These are phyloP conservation scores for Flaveria robusta DNA, from an alignment of 129 eudicot genomes.

Conservation along the genomic window DNA sequence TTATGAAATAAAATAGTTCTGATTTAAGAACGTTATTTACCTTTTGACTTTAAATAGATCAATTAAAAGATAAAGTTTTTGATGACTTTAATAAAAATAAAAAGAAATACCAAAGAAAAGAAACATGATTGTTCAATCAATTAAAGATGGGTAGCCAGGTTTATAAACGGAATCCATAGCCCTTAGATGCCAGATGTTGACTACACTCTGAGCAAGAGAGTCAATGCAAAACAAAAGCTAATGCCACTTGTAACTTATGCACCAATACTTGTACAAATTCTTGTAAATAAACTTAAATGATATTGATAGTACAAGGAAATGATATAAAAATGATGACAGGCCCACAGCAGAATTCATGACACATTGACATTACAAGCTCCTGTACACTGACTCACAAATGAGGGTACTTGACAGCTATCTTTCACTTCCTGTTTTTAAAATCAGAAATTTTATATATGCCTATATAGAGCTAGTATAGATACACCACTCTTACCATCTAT, in stretches of 20 bases:
- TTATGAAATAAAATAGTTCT: too few species aligned
- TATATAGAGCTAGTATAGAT: neutral
- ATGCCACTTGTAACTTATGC: constrained; percentile 24
- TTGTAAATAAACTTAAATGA: neutral
- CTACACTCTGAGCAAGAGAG: constrained; percentile 40
- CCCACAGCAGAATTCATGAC: constrained; percentile 25
- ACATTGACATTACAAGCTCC: constrained; percentile 28
- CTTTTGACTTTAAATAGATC: too few species aligned
- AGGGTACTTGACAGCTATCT: constrained; percentile 25
- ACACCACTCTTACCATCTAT: too few species aligned
- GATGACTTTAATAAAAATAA: constrained; percentile 8
- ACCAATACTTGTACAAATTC: constrained; percentile 9
- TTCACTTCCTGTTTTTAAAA: neutral
- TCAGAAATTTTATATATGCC: neutral
- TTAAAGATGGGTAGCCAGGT: constrained; percentile 30
- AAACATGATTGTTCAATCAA: constrained; percentile 47
- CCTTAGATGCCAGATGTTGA: constrained; percentile 44
- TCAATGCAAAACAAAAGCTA: constrained; percentile 37
- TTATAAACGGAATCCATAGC: constrained; percentile 37
- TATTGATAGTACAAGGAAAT: constrained; percentile 17
- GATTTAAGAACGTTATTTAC: too few species aligned
- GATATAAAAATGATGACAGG: constrained; percentile 30
- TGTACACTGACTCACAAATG: constrained; percentile 23
- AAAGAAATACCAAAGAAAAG: neutral
- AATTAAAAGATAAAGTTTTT: neutral